These are phyloP conservation scores for Trichoderma reesei DNA, from an alignment of 495 filamentous ascomycete genomes.

Conservation along the genomic window DNA sequence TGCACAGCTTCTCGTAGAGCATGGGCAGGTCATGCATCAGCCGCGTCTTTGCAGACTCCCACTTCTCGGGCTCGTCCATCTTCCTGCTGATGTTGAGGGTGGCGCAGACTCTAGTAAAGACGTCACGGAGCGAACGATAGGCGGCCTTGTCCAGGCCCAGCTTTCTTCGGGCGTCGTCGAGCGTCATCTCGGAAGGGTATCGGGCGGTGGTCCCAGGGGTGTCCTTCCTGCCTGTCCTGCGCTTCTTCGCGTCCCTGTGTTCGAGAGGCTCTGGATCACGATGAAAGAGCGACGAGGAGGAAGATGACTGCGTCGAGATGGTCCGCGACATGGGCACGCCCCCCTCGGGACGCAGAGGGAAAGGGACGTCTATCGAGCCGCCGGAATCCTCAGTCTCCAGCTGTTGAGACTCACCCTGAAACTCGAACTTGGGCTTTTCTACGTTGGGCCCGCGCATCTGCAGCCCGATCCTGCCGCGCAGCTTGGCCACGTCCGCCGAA, in stretches of 20 bases:
- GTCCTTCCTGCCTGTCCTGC: slow-evolving; percentile 58
- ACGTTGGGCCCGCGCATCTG: slow-evolving; percentile 49
- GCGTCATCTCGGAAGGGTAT: slow-evolving; percentile 72
- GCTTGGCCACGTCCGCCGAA: slow-evolving; percentile 54
- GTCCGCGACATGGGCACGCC: no score
- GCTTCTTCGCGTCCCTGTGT: slow-evolving; percentile 40
- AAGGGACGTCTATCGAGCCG: no score
- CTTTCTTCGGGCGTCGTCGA: slow-evolving; percentile 66
- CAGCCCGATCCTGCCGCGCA: slow-evolving; percentile 57
- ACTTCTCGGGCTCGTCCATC: slow-evolving; percentile 62
- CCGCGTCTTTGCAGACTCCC: slow-evolving; percentile 61
- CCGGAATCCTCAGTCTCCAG: no score
- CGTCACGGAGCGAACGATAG: slow-evolving; percentile 54
- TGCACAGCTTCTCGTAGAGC: slow-evolving; percentile 42
- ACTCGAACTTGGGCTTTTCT: slow-evolving; percentile 1
- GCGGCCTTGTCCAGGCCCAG: slow-evolving; percentile 51
- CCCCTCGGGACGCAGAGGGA: no score
- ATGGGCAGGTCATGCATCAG: slow-evolving; percentile 56
- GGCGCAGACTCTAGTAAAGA: slow-evolving; percentile 61
- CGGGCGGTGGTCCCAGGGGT: slow-evolving; percentile 56
- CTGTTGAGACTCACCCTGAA: no score
- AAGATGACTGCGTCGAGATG: no score
- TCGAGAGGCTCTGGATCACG: no score
- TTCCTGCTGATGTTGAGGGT: slow-evolving; percentile 61
- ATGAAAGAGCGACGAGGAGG: no score